Percentiles rank a stretch among this genome's conserved stretches.
phyloP scores from a whole-genome alignment of 257 asterid genomes.

The Primulina tabacum region DNA sequence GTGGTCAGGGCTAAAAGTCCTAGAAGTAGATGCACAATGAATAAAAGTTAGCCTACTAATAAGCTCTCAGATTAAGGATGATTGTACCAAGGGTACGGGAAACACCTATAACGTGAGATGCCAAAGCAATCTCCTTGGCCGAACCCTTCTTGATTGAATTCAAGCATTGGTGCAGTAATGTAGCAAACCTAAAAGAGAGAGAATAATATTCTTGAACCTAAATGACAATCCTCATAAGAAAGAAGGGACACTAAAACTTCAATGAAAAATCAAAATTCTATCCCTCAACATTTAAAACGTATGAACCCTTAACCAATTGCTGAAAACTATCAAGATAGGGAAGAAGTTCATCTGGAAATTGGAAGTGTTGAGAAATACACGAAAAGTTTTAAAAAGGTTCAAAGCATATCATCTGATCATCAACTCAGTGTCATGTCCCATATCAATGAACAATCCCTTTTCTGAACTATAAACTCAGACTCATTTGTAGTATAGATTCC shows the following conservation, averaged over 20 bases:
- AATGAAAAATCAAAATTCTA: not conserved
- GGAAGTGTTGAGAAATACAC: not conserved
- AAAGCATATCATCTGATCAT: not conserved
- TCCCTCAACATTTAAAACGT: not conserved
- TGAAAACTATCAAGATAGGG: not conserved
- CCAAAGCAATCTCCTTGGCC: slow-evolving; percentile 79
- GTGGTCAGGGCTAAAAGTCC: slow-evolving; percentile 85
- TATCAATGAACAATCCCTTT: not conserved
- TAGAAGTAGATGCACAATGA: slow-evolving; percentile 23
- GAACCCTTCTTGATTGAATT: slow-evolving; percentile 85
- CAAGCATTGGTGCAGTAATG: slow-evolving; percentile 75
- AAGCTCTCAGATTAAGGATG: not conserved
- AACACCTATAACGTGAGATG: slow-evolving; percentile 82
- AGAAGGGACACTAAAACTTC: not conserved
- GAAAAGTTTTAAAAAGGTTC: not conserved
- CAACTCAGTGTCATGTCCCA: not conserved
- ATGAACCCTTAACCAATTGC: not conserved
- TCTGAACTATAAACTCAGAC: not conserved
- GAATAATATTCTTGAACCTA: not conserved
- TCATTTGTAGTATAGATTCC: not conserved
- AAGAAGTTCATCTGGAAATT: not conserved
- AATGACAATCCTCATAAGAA: not conserved
- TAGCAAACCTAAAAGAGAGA: slow-evolving; percentile 65
- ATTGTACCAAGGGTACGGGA: not conserved
- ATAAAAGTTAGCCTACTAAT: not conserved